Conservation (phyloP, 495 filamentous ascomycete species). For the Pyrenopolyporus hunteri region DNA sequence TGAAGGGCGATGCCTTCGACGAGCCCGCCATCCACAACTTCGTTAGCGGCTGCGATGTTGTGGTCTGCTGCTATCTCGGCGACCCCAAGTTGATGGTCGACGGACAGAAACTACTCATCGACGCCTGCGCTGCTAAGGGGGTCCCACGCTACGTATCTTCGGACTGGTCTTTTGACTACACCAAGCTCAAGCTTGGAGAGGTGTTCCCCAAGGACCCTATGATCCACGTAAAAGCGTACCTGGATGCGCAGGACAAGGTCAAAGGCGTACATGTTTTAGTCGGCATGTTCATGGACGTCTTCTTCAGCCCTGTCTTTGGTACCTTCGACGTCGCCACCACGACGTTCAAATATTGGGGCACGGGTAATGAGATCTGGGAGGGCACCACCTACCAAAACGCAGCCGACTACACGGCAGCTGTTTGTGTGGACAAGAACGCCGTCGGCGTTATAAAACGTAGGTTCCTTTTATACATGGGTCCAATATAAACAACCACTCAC, state of each 20-base stretch:
- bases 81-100: slow-evolving; percentile 51
- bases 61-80: slow-evolving; percentile 54
- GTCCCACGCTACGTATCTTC: slow-evolving; percentile 53
- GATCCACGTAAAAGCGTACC: slow-evolving; percentile 51
- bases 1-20: slow-evolving; percentile 35
- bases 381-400: slow-evolving; percentile 44
- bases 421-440: slow-evolving; percentile 40
- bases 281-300: slow-evolving; percentile 41
- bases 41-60: slow-evolving; percentile 36
- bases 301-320: slow-evolving; percentile 32
- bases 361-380: slow-evolving; percentile 47
- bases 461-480: slow-evolving; percentile 9
- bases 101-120: slow-evolving; percentile 52
- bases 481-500: background rate
- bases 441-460: slow-evolving; percentile 41
- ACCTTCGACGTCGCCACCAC: slow-evolving; percentile 31
- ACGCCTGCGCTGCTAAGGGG: slow-evolving; percentile 48
- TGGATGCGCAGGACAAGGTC: slow-evolving; percentile 48
- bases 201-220: slow-evolving; percentile 52
- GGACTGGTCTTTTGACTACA: slow-evolving; percentile 53
- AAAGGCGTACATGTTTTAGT: slow-evolving; percentile 46
- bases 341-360: slow-evolving; percentile 43
- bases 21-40: slow-evolving; percentile 25
- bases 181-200: slow-evolving; percentile 46
- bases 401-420: slow-evolving; percentile 46